phyloP scores from a whole-genome alignment of 2,329 filamentous ascomycete genomes.

The Madurella fahalii region DNA sequence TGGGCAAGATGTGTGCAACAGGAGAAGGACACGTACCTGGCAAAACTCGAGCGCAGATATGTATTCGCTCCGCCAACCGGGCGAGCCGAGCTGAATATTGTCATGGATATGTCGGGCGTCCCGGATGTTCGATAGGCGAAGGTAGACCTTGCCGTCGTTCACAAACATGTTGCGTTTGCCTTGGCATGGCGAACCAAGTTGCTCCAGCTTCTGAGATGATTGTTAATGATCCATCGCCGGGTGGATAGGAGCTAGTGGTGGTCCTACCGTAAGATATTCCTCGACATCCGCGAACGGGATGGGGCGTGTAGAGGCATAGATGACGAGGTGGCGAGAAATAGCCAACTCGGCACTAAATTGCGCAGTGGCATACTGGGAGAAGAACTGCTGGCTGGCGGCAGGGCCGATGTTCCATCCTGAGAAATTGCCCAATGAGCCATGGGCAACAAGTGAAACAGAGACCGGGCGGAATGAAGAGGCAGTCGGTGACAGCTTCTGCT shows the following conservation, averaged over 20 bases:
- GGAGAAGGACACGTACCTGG: constrained; percentile 29
- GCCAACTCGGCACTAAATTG: constrained; percentile 44
- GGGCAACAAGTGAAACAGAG: constrained; percentile 25
- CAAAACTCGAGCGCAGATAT: constrained; percentile 44
- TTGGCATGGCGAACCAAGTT: constrained; percentile 33
- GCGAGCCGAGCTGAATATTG: constrained; percentile 40
- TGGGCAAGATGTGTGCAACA: background rate
- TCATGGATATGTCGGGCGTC: constrained; percentile 52
- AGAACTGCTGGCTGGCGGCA: constrained; percentile 22
- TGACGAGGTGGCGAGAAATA: constrained; percentile 42
- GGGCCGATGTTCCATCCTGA: constrained; percentile 11
- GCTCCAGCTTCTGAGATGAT: constrained; percentile 38
- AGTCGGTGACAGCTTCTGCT: constrained; percentile 58
- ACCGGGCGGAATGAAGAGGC: constrained; percentile 59
- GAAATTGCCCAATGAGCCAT: constrained; percentile 20
- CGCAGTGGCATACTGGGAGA: constrained; percentile 29
- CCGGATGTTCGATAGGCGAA: constrained; percentile 57
- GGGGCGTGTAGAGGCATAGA: constrained; percentile 33
- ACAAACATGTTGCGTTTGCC: constrained; percentile 37
- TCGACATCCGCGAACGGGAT: constrained; percentile 39
- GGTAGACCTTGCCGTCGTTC: constrained; percentile 42
- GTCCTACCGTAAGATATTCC: constrained; percentile 42
- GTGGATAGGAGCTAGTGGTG: background rate
- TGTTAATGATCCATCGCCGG: constrained; percentile 11
- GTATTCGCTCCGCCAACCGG: constrained; percentile 45